Evolutionary conservation across 176 grass and related monocot genomes (phyloP), one percentile per base, ranked within the genome.

Genomic region (Typha latifolia): DNA sequence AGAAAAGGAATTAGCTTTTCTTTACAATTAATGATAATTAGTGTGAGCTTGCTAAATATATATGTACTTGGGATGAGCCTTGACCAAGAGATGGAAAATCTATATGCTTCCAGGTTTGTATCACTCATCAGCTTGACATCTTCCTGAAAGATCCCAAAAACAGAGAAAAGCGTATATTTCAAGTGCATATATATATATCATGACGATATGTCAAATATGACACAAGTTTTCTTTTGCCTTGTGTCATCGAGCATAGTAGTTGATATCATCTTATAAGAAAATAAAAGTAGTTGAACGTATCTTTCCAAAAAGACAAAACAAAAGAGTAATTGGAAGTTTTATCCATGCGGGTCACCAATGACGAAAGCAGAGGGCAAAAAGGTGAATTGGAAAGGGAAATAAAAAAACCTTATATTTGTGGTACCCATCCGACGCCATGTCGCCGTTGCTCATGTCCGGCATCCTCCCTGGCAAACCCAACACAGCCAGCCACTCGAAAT

Each of bases 1-100:
- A 48, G 23, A 37, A 51, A 26, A 4, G 51, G 52, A 37, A 15
- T 29, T 29, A 73, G 47, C 5, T 67, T 47, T 49, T 49, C 27
- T 29, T 29, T 29, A 16, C 12, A 26, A n/a, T 62, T 50, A 27
- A 6, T 29, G 43, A 12, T 26, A 9, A 71, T 34, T 65, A 49
- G 23, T 48, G 12, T 10, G 15, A 20, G 29, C 59, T 12, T 43
- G 13, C 14, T 2, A 64, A 43, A n/a, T n/a, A 12, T 50, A 63
- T 3, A 16, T 49, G 14, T 69, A 88, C 84, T 23, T 82, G 89
- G 84, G 13, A 92, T 73, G 77, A 92, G 82, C 75, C 84, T 87
- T 51, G 89, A 43, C 89, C 89, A 92, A 16, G 89, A 82, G 47
- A 92, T 92, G 64, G 89, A 92, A 62, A 92, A 85, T 62, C 79